Evolutionary conservation across 1,284 basidiomycete genomes (phyloP), one percentile per base, ranked within the genome.

Genomic region (Laetiporus sulphureus): DNA sequence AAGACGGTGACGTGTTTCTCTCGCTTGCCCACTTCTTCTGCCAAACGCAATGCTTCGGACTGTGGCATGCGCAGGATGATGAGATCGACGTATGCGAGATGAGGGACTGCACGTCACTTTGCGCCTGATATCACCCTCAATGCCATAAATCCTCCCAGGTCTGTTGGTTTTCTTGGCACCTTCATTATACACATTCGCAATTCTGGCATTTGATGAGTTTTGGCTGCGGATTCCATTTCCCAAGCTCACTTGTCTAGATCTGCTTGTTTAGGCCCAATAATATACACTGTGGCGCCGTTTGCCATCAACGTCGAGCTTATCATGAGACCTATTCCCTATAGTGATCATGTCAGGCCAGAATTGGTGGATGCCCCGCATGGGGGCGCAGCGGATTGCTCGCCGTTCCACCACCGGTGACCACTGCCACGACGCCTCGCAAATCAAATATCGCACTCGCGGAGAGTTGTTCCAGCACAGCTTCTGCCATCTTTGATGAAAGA

Each of bases 211-310:
- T 39, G 15, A 2, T n/a, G 11, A 22, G 12, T 22, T n/a, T 3
- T 34, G 20, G 21, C 22, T 19, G 38, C 13, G 25, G 11, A n/a
- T 35, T 20, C 2, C 33, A 32, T 39, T 13, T 18, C 10, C 10
- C 13, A 32, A 8, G 48, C 53, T 20, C 19, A 65, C 62, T 39
- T 53, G 40, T 73, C 69, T 5, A 75, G 56, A n/a, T 67, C 66
- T 11, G 50, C 59, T 47, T 73, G 69, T 11, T 60, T 62, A 1
- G 64, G 69, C 1, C 72, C 72, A 27, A 73, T 64, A 40, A 72
- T 70, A 40, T 71, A 74, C 1, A 74, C 71, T 0, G 60, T 69
- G 1, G 72, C 72, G 5, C 72, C 72, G 40, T 75, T 75, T 1
- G 69, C 65, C n/a, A 72, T 51, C 4, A 75, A 53, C 2, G 71